Evolutionary conservation across 2,329 filamentous ascomycete species (phyloP).

Genomic region (Keithomyces neogunnii): DNA sequence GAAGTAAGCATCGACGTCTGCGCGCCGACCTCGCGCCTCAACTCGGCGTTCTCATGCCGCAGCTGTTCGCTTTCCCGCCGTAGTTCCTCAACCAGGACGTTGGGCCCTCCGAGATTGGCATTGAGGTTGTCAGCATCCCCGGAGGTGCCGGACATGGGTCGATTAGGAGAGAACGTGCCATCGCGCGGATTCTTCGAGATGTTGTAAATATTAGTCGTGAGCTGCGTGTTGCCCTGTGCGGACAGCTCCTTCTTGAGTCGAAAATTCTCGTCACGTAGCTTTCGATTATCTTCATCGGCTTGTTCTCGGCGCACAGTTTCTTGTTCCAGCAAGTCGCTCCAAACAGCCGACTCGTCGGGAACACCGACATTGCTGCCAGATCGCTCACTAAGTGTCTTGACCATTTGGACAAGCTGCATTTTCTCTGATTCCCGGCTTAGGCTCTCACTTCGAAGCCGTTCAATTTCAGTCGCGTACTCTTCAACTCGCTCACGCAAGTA

Average conservation of each 20-base stretch:
- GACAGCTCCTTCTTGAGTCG: slow-evolving; percentile 55
- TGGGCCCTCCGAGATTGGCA: slow-evolving; percentile 47
- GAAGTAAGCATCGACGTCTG: slow-evolving; percentile 98
- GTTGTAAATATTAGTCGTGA: slow-evolving; percentile 60
- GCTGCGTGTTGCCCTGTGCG: slow-evolving; percentile 33
- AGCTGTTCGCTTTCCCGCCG: slow-evolving; percentile 63
- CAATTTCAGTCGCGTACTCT: slow-evolving; percentile 74
- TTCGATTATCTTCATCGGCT: slow-evolving; percentile 79
- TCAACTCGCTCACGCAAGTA: slow-evolving; percentile 82
- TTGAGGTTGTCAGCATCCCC: slow-evolving; percentile 42
- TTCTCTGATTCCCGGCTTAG: slow-evolving; percentile 77
- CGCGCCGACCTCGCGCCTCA: slow-evolving; percentile 85
- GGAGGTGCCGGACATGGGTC: slow-evolving; percentile 41
- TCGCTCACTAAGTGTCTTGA: slow-evolving; percentile 46
- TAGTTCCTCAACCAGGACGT: slow-evolving; percentile 69
- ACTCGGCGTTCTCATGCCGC: slow-evolving; percentile 83
- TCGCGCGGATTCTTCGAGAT: slow-evolving; percentile 47
- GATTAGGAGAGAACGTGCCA: slow-evolving; percentile 34
- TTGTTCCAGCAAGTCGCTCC: slow-evolving; percentile 89
- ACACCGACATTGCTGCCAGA: slow-evolving; percentile 41
- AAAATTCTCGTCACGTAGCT: slow-evolving; percentile 75
- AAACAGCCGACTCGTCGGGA: slow-evolving; percentile 70
- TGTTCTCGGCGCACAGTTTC: slow-evolving; percentile 86
- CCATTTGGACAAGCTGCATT: slow-evolving; percentile 73
- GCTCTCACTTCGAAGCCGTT: slow-evolving; percentile 70